Conservation (phyloP, 192 early-diverging fungal genomes). For the Thamnidium elegans region DNA sequence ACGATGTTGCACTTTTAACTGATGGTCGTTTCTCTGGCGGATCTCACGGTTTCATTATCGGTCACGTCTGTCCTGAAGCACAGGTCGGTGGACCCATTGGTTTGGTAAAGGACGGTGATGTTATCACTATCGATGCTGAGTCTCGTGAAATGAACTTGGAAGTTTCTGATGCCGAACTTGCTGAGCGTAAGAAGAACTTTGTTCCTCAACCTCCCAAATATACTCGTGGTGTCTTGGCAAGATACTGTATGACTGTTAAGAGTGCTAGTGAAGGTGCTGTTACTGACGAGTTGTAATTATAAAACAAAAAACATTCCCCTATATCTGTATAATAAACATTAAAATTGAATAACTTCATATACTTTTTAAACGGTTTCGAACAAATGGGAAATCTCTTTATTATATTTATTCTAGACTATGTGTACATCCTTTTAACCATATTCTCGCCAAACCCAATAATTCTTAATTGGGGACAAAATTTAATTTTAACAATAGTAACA, state of each 20-base stretch:
- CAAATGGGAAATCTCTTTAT: too few species aligned
- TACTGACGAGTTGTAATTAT: constrained; percentile 69
- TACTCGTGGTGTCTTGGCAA: constrained; percentile 83
- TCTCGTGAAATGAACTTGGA: constrained; percentile 73
- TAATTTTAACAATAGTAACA: too few species aligned
- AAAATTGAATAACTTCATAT: too few species aligned
- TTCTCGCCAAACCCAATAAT: too few species aligned
- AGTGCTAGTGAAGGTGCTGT: constrained; percentile 80
- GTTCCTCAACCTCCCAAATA: constrained; percentile 85
- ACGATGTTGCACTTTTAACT: constrained; percentile 95
- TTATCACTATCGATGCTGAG: constrained; percentile 85
- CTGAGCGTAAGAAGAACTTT: constrained; percentile 68
- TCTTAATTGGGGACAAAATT: too few species aligned
- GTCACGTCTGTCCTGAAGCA: constrained; percentile 98
- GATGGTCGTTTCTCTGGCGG: constrained; percentile 99
- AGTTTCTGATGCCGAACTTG: constrained; percentile 76
- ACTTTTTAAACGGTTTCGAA: too few species aligned
- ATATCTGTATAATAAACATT: too few species aligned
- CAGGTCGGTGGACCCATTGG: constrained; percentile 96
- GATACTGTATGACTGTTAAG: constrained; percentile 90
- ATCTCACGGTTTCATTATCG: constrained; percentile 98
- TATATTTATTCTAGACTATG: too few species aligned
- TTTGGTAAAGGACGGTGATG: constrained; percentile 86
- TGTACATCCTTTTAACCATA: too few species aligned
- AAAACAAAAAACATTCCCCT: neutral